Percentiles rank a stretch among this genome's conserved stretches.
Evolutionary conservation across 2,329 filamentous ascomycete genomes (phyloP).

Genomic region (Acephala macrosclerotiorum): DNA sequence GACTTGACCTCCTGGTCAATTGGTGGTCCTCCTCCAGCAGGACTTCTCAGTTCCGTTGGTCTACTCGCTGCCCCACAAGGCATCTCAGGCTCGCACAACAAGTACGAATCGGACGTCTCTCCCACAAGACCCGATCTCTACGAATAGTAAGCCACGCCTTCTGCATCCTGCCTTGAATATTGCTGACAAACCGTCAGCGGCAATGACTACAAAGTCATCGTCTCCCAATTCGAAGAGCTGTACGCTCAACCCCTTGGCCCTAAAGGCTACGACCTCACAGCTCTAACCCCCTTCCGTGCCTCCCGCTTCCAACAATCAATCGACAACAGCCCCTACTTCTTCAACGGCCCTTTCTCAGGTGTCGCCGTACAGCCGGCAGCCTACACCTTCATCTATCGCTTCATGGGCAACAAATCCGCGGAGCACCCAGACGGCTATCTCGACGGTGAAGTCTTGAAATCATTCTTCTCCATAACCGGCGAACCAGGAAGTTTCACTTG

Average conservation of each 20-base stretch:
- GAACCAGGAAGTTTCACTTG: conserved; percentile 33
- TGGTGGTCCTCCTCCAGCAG: conserved; percentile 50
- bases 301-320: conserved; percentile 56
- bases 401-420: conserved; percentile 38
- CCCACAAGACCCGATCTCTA: conserved; percentile 61
- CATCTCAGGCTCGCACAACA: conserved; percentile 60
- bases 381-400: conserved; percentile 38
- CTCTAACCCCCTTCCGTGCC: conserved; percentile 52
- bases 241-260: conserved; percentile 51
- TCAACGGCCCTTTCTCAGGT: conserved; percentile 50
- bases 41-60: conserved; percentile 35
- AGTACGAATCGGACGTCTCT: conserved; percentile 61
- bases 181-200: conserved; percentile 45
- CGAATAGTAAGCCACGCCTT: conserved; percentile 34
- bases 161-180: background rate
- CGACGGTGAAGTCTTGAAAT: conserved; percentile 43
- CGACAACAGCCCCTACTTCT: conserved; percentile 59
- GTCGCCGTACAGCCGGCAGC: conserved; percentile 33
- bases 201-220: conserved; percentile 58
- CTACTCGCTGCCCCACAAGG: conserved; percentile 52
- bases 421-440: conserved; percentile 47
- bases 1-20: conserved; percentile 61
- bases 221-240: conserved; percentile 57
- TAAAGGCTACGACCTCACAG: conserved; percentile 49
- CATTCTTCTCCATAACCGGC: conserved; percentile 40